Base-by-base conservation (phyloP, 176 grass and related monocot genomes). In the Lolium multiflorum region DNA sequence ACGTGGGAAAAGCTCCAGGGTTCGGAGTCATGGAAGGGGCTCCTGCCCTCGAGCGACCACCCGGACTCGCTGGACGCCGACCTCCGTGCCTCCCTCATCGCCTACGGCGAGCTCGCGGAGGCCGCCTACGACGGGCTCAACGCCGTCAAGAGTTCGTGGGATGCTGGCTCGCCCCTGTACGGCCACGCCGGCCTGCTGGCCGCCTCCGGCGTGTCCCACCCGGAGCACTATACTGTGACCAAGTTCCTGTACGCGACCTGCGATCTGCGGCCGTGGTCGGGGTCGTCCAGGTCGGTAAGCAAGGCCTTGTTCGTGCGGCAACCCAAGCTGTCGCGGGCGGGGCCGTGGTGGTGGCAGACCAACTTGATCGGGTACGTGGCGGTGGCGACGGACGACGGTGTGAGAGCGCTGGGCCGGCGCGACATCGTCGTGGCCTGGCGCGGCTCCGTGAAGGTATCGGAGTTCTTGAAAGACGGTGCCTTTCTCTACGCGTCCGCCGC, bases 281-380 rank as follows among this genome's bases (percentile, higher is more conserved):
- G 2, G 11, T 31, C 62, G 55, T 56, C 54, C 54, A 56, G 2
- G 20, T 59, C 20, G 57, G 57, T 59, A 3, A 3, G 20, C 20
- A 21, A 21, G 7, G 57, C 8, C 2, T 10, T 59, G 20, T 59
- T 59, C 57, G 20, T 59, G 57, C 57, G 0, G 57, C 57, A 43
- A 35, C 31, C 41, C 41, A 43, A 43, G 31, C 31, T 35, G 31
- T 35, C 16, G 55, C 1, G 0, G 55, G 16, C 8, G 2, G 20
- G n/a, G 7, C 6, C 3, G 57, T 8, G 2, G 57, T 9, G 0
- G 52, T 5, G 12, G 2, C 11, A 3, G 11, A 58, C 64, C 16
- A 98, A 98, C 70, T 98, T 91, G 91, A 98, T 98, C 55, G 96
- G 96, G 1, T 98, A 87, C 77, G 84, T 98, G 46, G 96, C 96